Base-by-base conservation (phyloP, 768 basidiomycete species). In the Lactifluus echinatus region DNA sequence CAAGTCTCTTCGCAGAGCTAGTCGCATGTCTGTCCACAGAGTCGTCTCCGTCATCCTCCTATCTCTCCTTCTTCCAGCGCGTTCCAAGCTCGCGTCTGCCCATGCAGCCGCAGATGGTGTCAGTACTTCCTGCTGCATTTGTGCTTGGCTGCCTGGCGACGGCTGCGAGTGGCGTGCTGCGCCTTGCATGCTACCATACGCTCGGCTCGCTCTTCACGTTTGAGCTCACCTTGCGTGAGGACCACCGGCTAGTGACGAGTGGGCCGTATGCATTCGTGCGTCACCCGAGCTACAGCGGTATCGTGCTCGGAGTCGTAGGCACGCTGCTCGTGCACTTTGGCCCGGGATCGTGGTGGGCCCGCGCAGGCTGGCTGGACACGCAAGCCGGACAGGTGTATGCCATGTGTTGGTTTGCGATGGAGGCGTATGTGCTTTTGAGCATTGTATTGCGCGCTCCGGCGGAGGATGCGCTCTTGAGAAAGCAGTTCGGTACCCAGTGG, bases 201-300 rank as follows among this genome's bases (percentile, higher is more conserved):
- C 53, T 63, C 2, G 63, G 63, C 14, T 50, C 47, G 1, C 56
- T 63, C 50, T 63, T 63, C 56, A 63, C 63, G 26, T 63, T 62
- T 29, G 63, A 63, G 36, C 36, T 63, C 23, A 44, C 60, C 1
- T 10, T 66, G 23, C 63, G 63, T 24, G 49, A 47, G 40, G 42
- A 54, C 17, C 66, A 66, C 34, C 53, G 55, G 37, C 63, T 66
- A n/a, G 58, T 66, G 31, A 66, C 65, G 26, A 17, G 37, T 15
- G 65, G 63, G 15, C 66, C 66, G 12, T 66, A 66, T 29, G 23
- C 44, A 15, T 59, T 53, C 31, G 66, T 66, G 26, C 65, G 66
- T 29, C 66, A 66, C 29, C 66, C 66, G 19, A 57, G 57, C 47
- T 66, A 66, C 56, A 55, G 53, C 47, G 62, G 62, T 8, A 36